Base-by-base conservation (phyloP, 2,329 filamentous ascomycete genomes). In the Fusarium sp. region DNA sequence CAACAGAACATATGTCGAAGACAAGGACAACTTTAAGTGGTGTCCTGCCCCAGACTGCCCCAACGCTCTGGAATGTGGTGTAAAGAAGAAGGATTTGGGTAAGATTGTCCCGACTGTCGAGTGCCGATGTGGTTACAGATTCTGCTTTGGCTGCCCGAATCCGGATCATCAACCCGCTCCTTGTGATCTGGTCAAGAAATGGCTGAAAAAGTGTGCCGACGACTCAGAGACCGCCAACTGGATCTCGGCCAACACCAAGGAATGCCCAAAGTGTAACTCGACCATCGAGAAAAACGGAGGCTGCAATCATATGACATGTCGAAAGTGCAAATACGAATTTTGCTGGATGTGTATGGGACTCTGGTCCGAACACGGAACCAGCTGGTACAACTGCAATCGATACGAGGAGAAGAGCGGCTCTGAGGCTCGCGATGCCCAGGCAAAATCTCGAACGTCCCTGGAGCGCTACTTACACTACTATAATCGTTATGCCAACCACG, bases 301-400 rank as follows among this genome's bases (percentile, higher is more conserved):
- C 5, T 97, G 94, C 83, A 97, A 97, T 82, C 94, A 97, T 79
- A 97, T 97, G 94, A 97, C 94, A 0, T 97, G 94, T 78, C 86
- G 94, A 58, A 97, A 97, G 80, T 97, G 94, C 83, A 93, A 94
- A 76, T 91, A 97, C 76, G 94, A 97, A 76, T 97, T 99, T 76
- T 99, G 96, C 82, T 99, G 96, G 96, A 98, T 99, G 92, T 99
- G 96, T 77, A 99, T 99, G 96, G 96, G 96, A 0, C 84, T 97
- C 1, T 99, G 96, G 96, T 97, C 94, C 1, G 96, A 99, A 80
- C 96, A 99, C 78, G 96, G 96, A 67, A 99, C 95, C 5, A 97
- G 93, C 81, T 99, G 96, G 96, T 99, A 99, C 84, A 99, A 97
- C 80, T 99, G 96, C 86, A 99, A 97, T 77, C 87, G 96, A 10